Conservation (phyloP, 495 filamentous ascomycete species). For the Pyrenula massariospora region DNA sequence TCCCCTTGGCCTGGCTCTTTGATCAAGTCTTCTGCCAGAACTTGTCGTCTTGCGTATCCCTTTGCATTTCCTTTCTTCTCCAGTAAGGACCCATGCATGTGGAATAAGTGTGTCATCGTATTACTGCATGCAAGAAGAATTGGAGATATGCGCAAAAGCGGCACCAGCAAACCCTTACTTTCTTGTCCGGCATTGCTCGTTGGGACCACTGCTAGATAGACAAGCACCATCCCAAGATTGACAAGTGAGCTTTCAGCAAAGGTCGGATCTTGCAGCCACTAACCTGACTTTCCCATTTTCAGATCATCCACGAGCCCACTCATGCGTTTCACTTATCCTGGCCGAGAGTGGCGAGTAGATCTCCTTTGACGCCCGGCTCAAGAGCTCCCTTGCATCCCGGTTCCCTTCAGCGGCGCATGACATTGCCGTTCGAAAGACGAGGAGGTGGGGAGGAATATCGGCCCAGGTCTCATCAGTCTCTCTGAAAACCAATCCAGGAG, state of each 20-base stretch:
- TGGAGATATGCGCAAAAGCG: constrained; percentile 33
- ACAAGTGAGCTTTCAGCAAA: constrained; percentile 33
- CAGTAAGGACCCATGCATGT: constrained; percentile 19
- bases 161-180: constrained; percentile 35
- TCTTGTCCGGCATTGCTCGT: constrained; percentile 35
- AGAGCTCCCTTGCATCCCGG: constrained; percentile 21
- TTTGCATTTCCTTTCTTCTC: constrained; percentile 9
- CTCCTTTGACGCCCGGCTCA: constrained; percentile 22
- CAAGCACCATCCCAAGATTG: constrained; percentile 36
- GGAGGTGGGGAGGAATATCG: constrained; percentile 32
- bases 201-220: constrained; percentile 40
- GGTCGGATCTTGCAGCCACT: constrained; percentile 43
- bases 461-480: constrained; percentile 41
- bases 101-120: constrained; percentile 4
- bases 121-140: constrained; percentile 41
- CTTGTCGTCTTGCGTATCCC: constrained; percentile 18
- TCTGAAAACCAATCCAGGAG: constrained; percentile 23
- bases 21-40: constrained; percentile 24
- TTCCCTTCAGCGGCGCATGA: constrained; percentile 34
- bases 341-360: constrained; percentile 26
- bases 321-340: constrained; percentile 32
- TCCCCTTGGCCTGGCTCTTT: constrained; percentile 14
- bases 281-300: constrained; percentile 41
- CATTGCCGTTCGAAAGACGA: constrained; percentile 42
- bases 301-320: constrained; percentile 41